Conservation (phyloP, 176 grass and related monocot species). For the Poa pratensis region DNA sequence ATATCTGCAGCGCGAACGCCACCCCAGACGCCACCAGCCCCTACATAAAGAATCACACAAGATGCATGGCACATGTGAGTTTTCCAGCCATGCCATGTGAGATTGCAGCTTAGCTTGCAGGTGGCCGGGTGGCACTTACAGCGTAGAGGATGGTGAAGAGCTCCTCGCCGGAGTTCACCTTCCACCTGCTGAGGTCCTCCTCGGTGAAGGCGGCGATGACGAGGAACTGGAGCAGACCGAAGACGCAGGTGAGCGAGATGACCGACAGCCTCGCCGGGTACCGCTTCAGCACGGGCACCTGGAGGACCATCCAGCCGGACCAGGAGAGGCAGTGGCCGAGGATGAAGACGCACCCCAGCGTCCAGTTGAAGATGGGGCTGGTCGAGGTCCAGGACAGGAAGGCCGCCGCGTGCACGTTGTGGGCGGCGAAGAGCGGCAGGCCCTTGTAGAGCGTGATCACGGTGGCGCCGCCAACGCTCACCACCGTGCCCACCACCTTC, state of each 20-base stretch:
- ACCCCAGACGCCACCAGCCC: conserved; percentile 82
- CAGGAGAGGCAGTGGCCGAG: conserved; percentile 83
- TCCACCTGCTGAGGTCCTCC: conserved; percentile 78
- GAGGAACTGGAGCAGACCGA: conserved; percentile 84
- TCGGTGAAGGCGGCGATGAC: conserved; percentile 77
- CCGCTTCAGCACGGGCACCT: conserved; percentile 85
- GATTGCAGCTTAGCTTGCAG: neutral
- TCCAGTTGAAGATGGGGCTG: conserved; percentile 81
- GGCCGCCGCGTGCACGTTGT: conserved; percentile 42
- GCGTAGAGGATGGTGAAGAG: conserved; percentile 90
- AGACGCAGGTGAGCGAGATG: conserved; percentile 71
- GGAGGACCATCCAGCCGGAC: conserved; percentile 96
- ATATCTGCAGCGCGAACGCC: conserved; percentile 86
- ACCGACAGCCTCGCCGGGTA: conserved; percentile 89
- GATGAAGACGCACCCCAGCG: conserved; percentile 86
- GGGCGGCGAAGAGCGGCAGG: conserved; percentile 63
- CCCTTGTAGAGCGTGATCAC: conserved; percentile 93
- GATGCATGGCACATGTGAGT: neutral
- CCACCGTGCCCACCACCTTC: conserved; percentile 89
- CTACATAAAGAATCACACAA: conserved; percentile 33
- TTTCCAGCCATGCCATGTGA: neutral
- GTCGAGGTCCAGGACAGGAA: conserved; percentile 34
- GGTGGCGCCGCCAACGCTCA: conserved; percentile 86
- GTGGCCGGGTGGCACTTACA: conserved; percentile 36
- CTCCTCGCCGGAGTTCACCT: conserved; percentile 75